These are phyloP conservation scores for Fragosphaeria purpurea DNA, from an alignment of 2,329 filamentous ascomycete species.

Conservation along the genomic window DNA sequence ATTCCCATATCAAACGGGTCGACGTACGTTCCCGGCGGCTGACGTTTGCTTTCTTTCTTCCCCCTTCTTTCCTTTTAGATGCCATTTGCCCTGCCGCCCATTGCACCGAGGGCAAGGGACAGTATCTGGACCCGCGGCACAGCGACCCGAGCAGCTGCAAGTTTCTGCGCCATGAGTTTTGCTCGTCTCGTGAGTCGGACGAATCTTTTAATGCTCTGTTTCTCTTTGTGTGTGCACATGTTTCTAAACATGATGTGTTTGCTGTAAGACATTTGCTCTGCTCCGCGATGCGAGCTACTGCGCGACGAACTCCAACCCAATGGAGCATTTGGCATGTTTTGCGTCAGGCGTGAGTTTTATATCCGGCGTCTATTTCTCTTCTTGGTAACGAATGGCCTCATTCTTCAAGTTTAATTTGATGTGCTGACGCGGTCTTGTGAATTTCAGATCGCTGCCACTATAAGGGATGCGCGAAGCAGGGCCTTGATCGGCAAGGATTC, in stretches of 20 bases:
- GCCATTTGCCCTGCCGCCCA: not conserved
- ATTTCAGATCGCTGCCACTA: conserved; percentile 8
- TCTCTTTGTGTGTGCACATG: not conserved
- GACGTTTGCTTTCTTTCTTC: no score
- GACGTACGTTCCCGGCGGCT: no score
- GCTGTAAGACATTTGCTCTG: conserved; percentile 1
- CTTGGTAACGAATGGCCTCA: no score
- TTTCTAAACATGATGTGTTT: not conserved
- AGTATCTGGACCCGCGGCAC: not conserved
- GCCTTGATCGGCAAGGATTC: not conserved
- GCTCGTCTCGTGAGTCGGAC: not conserved
- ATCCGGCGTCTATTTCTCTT: no score
- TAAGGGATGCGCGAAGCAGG: not conserved
- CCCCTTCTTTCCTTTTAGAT: conserved; percentile 1
- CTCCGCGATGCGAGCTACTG: not conserved
- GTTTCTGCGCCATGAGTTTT: conserved; percentile 10
- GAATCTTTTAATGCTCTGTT: not conserved
- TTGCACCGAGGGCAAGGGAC: conserved; percentile 3
- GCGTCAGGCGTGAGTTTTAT: conserved; percentile 1
- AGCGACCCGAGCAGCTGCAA: not conserved
- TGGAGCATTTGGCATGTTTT: not conserved
- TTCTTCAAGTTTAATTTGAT: no score
- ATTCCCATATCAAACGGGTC: no score
- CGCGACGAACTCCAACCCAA: not conserved
- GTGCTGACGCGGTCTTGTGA: no score